Percentiles rank a stretch among this genome's conserved stretches.
Conservation (phyloP, 345 rosid species). For the Arabis alpina region DNA sequence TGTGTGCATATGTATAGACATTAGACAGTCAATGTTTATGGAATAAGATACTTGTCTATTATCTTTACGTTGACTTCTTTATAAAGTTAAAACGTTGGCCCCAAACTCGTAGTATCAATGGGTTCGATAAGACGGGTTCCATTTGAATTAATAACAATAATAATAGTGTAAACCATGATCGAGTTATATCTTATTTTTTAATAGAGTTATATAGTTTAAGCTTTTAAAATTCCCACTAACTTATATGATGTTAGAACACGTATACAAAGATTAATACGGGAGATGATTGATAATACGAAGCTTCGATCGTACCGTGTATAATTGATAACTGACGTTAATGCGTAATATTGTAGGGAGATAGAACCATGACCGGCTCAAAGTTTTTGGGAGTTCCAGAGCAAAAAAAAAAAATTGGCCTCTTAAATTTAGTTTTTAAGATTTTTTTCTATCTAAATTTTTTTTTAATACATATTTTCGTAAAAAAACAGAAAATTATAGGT, state of each 20-base stretch:
- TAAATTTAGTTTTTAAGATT: too few species aligned
- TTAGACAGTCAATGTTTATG: constrained; percentile 16
- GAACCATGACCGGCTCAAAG: too few species aligned
- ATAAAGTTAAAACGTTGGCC: constrained; percentile 2
- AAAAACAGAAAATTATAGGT: too few species aligned
- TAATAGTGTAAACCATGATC: constrained; percentile 7
- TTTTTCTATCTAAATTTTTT: too few species aligned
- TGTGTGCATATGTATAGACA: constrained; percentile 10
- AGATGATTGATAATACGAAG: neutral
- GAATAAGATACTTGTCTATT: constrained; percentile 12
- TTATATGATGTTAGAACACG: too few species aligned
- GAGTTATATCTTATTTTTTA: neutral
- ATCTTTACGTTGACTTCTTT: constrained; percentile 17
- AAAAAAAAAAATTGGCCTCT: too few species aligned
- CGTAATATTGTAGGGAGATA: neutral
- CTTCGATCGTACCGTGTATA: neutral
- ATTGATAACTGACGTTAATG: neutral
- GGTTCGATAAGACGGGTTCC: constrained; percentile 16
- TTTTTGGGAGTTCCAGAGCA: too few species aligned
- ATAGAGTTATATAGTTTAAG: neutral
- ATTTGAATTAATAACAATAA: neutral
- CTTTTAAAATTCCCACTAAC: constrained; percentile 16
- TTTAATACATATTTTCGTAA: too few species aligned
- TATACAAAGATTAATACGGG: too few species aligned
- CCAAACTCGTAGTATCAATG: neutral